Evolutionary conservation across 1,139 yeast species (phyloP), one percentile per base, ranked within the genome.

Genomic region (Candida labiduridarum): DNA sequence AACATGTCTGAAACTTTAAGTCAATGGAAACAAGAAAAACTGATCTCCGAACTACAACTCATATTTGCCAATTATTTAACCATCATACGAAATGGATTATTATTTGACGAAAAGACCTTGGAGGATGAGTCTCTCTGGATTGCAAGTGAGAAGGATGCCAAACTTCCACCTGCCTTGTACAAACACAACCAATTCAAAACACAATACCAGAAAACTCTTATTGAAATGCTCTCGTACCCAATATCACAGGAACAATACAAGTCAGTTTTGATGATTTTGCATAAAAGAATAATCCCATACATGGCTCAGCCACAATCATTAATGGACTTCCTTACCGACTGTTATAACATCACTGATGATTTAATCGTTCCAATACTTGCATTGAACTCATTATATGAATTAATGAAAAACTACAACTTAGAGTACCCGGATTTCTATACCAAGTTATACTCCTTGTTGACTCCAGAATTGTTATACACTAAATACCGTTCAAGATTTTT

Each of bases 251-350:
- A 76, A 1, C 96, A 90, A 65, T 87, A 87, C 67, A 89, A 89
- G 66, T 72, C 85, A 0, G 75, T 87, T 2, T 74, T 94, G 49
- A 71, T 82, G 8, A 79, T 91, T 6, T 66, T 94, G 58, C 97
- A 94, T 68, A 90, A 89, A 64, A 74, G 96, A 55, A 78, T 94
- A 46, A 85, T 94, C 36, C 97, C 98, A 41, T 80, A 78, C 62
- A 80, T 91, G 79, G 78, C 83, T 41, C 85, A 85, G 56, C 96
- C 98, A 1, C 88, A 89, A 46, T 78, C 82, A 55, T 72, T 94
- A 48, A 90, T 94, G 97, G 99, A 94, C 68, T 94, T 92, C 66
- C 74, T 94, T 53, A 90, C 97, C 1, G 96, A 89, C 54, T 85
- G 96, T 4, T 92, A 91, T 65, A 77, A 82, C 53, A 65, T 72